phyloP scores from a whole-genome alignment of 768 basidiomycete genomes.

The Lanmaoa rubissima region DNA sequence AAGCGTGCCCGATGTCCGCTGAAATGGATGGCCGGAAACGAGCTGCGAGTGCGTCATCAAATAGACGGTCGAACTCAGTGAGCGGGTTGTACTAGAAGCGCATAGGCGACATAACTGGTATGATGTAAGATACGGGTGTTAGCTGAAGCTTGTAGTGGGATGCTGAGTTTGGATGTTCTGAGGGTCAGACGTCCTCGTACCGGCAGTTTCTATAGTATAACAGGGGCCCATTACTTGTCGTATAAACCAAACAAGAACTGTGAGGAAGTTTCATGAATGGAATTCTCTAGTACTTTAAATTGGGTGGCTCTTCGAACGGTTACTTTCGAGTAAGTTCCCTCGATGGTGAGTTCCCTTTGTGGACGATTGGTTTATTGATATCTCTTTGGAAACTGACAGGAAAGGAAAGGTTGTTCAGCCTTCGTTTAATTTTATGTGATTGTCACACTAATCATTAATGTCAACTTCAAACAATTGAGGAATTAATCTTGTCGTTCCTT shows the following conservation, averaged over 20 bases:
- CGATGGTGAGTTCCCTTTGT: not conserved
- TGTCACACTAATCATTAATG: too few species aligned
- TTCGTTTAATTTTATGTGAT: too few species aligned
- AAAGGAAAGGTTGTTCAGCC: too few species aligned
- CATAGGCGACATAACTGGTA: not conserved
- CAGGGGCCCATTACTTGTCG: not conserved
- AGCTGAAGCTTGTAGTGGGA: not conserved
- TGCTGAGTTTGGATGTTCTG: not conserved
- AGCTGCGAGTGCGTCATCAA: not conserved
- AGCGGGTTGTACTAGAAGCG: not conserved
- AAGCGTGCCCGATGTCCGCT: not conserved
- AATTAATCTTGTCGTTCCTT: too few species aligned
- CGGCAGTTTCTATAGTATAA: not conserved
- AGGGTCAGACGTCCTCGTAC: not conserved
- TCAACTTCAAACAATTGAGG: too few species aligned
- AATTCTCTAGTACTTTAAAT: not conserved
- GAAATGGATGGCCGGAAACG: not conserved
- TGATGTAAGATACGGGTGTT: not conserved
- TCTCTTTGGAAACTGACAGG: not conserved
- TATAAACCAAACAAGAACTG: not conserved
- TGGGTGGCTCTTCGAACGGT: not conserved
- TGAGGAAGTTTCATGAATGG: not conserved
- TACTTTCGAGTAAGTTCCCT: not conserved
- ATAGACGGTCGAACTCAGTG: not conserved
- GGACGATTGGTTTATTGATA: not conserved